These are phyloP conservation scores for Ophiostoma sp. DNA, from an alignment of 2,329 filamentous ascomycete species.

Conservation along the genomic window DNA sequence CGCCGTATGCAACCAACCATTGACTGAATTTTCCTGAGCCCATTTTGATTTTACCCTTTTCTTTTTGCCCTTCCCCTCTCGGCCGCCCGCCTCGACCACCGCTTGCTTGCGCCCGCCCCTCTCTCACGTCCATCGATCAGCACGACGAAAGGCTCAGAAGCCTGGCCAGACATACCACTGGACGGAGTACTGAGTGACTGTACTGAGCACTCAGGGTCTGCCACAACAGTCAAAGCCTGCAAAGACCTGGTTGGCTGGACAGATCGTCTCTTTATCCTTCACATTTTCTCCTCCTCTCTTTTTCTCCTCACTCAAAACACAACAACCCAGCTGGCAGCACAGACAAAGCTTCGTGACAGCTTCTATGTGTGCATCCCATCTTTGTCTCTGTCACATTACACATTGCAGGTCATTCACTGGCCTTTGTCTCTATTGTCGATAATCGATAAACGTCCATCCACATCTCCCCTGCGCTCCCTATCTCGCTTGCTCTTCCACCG, in stretches of 20 bases:
- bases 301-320: background rate
- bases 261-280: background rate
- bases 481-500: conserved; percentile 22
- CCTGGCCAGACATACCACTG: background rate
- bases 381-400: background rate
- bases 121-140: background rate
- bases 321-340: background rate
- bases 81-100: conserved; percentile 4
- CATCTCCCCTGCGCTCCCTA: background rate
- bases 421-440: background rate
- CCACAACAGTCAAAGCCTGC: background rate
- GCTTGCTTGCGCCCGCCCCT: background rate
- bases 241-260: conserved; percentile 14
- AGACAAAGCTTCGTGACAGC: conserved; percentile 3
- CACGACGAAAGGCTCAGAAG: background rate
- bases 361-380: background rate
- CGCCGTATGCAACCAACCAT: conserved; percentile 22
- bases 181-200: no score
- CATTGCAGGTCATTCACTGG: background rate
- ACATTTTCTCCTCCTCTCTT: background rate
- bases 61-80: background rate
- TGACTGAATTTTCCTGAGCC: conserved; percentile 8
- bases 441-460: background rate
- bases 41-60: background rate
- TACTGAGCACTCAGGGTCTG: background rate